These are phyloP conservation scores for Alternaria ventricosa DNA, from an alignment of 2,329 filamentous ascomycete genomes.

Conservation along the genomic window DNA sequence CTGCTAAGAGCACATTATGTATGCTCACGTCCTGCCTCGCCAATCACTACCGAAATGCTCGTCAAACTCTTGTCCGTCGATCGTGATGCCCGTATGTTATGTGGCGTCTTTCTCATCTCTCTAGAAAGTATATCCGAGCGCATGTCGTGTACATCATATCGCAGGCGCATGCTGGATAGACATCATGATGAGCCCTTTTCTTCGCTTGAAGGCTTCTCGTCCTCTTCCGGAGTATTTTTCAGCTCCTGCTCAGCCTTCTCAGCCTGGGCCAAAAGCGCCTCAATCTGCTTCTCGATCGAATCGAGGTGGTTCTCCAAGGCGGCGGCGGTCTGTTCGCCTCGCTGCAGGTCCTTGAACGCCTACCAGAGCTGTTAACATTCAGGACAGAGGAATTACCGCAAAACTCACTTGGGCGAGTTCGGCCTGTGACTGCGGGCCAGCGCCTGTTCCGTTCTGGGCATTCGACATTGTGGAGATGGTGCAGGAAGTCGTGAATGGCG, in stretches of 20 bases:
- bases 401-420: conserved; percentile 49
- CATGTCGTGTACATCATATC: not conserved
- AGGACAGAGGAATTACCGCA: no score
- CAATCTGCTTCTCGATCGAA: conserved; percentile 62
- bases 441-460: conserved; percentile 35
- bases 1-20: not conserved
- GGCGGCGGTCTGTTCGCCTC: conserved; percentile 63
- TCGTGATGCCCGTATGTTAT: not conserved
- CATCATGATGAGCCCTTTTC: conserved; percentile 21
- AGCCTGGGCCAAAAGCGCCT: conserved; percentile 58
- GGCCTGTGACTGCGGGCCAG: conserved; percentile 32
- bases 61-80: not conserved
- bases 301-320: conserved; percentile 62
- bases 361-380: conserved; percentile 33
- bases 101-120: not conserved
- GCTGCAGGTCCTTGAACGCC: conserved; percentile 60
- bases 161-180: not conserved
- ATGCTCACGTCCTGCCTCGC: not conserved
- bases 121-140: not conserved
- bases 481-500: conserved; percentile 18
- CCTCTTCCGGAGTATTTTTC: conserved; percentile 24
- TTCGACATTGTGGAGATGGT: conserved; percentile 37
- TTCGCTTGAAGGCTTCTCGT: conserved; percentile 21
- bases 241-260: conserved; percentile 49
- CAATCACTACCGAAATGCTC: not conserved